Conservation (phyloP, 108 stramenopile genomes). For the Pinguiococcus pyrenoidosus region DNA sequence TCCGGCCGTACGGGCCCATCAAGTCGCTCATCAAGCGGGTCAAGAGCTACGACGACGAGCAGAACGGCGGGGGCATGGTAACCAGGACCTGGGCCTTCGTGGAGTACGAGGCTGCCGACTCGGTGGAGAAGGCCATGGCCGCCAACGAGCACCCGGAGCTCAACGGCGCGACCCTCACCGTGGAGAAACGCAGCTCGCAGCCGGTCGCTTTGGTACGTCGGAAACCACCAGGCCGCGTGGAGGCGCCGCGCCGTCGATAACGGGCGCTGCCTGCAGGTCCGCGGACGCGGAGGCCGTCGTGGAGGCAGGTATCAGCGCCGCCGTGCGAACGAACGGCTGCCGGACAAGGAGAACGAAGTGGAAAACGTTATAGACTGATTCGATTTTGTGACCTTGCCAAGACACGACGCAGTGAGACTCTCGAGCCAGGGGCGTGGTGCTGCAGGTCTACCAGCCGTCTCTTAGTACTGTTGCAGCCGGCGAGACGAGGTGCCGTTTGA, state of each 20-base stretch:
- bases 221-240: conserved; percentile 10
- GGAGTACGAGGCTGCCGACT: conserved; percentile 7
- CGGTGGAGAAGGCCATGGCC: conserved; percentile 11
- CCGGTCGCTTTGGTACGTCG: too few relatives aligned
- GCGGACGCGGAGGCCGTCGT: too few relatives aligned
- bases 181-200: too few relatives aligned
- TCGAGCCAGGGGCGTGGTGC: too few relatives aligned
- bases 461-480: too few relatives aligned
- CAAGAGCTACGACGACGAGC: conserved; percentile 13
- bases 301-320: too few relatives aligned
- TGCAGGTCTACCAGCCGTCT: too few relatives aligned
- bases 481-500: too few relatives aligned
- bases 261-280: not conserved
- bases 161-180: conserved; percentile 12
- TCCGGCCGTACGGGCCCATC: conserved; percentile 17
- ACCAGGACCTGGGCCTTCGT: conserved; percentile 21
- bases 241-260: not conserved
- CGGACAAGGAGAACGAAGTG: not conserved
- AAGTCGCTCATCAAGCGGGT: conserved; percentile 14
- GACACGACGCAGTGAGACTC: too few relatives aligned
- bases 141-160: conserved; percentile 11
- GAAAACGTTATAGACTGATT: not conserved
- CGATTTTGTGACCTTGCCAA: too few relatives aligned
- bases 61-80: too few relatives aligned
- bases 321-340: too few relatives aligned